A percentile compares a stretch with the other conserved stretches of the same genome.
Conservation (phyloP, 116 monocot species). For the Cymodocea nodosa region DNA sequence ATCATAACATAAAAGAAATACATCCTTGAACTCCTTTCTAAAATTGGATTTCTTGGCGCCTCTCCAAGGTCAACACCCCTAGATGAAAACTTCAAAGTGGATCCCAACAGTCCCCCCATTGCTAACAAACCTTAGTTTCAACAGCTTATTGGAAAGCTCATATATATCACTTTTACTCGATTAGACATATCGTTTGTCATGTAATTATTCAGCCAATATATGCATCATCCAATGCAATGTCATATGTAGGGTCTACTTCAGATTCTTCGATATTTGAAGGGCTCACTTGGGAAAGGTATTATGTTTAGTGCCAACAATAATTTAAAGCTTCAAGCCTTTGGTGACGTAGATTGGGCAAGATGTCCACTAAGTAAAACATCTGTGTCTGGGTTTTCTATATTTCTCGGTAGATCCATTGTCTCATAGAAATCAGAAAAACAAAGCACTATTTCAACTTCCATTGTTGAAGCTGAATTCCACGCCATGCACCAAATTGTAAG, state of each 20-base stretch:
- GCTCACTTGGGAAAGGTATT: too few species aligned
- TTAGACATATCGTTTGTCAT: not conserved
- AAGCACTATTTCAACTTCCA: not conserved
- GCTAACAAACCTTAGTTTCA: not conserved
- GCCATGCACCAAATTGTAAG: too few species aligned
- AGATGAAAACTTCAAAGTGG: not conserved
- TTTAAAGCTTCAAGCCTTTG: not conserved
- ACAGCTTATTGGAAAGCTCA: not conserved
- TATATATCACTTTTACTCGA: not conserved
- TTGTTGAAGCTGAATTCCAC: not conserved
- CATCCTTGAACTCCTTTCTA: not conserved
- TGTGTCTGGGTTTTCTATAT: not conserved
- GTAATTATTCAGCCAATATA: not conserved
- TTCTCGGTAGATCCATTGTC: not conserved
- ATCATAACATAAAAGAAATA: not conserved
- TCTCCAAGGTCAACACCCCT: not conserved
- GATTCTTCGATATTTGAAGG: not conserved
- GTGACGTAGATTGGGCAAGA: not conserved
- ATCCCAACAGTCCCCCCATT: not conserved
- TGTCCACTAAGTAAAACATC: not conserved
- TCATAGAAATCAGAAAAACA: not conserved
- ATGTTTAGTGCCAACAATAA: not conserved
- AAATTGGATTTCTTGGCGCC: not conserved
- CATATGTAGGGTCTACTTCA: not conserved
- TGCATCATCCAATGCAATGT: not conserved